Evolutionary conservation across 768 basidiomycete genomes (phyloP), one percentile per base, ranked within the genome.

Genomic region (Mycena galopus): DNA sequence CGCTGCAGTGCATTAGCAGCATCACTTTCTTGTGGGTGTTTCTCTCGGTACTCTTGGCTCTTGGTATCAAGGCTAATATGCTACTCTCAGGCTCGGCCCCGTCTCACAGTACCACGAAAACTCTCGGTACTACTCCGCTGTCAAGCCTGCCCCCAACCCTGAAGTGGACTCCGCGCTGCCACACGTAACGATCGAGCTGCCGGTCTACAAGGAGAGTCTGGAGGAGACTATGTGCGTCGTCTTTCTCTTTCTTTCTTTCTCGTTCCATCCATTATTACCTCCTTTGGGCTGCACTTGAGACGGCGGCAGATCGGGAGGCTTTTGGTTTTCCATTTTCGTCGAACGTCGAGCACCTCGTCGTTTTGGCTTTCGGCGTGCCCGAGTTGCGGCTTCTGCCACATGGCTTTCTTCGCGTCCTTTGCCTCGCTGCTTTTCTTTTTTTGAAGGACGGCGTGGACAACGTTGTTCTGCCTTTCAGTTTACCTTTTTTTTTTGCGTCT

Each of bases 71-170:
- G n/a, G n/a, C n/a, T n/a, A n/a, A n/a, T n/a, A n/a, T n/a, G n/a
- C n/a, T n/a, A n/a, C 19, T 3, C 35, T 35, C 16, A 53, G 25
- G 25, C 75, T 96, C 70, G 95, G 95, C 29, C 95, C 95, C 23
- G 92, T 96, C 56, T 90, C 94, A 8, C 95, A 96, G 74, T 94
- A 90, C 79, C 90, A 94, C 78, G 91, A 95, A 76, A 96, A 96
- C 79, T 95, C 94, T 0, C 88, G 87, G 44, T 96, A 93, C 81
- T 96, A 94, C 78, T 95, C 93, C 14, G 93, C 94, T 14, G 80
- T 87, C 60, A 86, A 85, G 53, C 92, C 94, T 0, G 86, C 84
- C 29, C 80, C 90, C 0, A 92, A 92, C 79, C 86, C 88, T 63
- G 90, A 88, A 19, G 84, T 94, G 66, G 93, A 94, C 78, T 75